These are phyloP conservation scores for Lolium rigidum DNA, from an alignment of 176 grass and related monocot species.

Conservation along the genomic window DNA sequence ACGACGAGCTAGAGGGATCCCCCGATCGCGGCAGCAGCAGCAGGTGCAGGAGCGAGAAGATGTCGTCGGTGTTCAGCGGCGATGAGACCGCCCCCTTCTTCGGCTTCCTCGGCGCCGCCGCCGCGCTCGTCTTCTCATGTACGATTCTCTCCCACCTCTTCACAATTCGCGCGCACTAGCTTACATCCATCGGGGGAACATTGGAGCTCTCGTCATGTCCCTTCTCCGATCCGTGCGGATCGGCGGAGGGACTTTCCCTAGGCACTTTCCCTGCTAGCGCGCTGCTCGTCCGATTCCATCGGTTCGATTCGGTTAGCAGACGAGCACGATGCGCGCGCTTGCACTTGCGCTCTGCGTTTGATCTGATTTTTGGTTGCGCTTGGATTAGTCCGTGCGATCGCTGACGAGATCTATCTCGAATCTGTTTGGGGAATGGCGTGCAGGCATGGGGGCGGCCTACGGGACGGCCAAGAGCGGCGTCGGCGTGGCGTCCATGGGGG, in stretches of 20 bases:
- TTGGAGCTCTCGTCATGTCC: no score
- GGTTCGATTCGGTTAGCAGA: background rate
- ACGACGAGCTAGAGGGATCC: background rate
- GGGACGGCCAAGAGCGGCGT: conserved; percentile 76
- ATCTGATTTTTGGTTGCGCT: background rate
- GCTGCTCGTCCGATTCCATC: conserved; percentile 10
- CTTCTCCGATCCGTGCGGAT: conserved; percentile 21
- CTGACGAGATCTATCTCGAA: conserved; percentile 11
- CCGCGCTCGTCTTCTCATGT: conserved; percentile 99
- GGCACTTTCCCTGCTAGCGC: background rate
- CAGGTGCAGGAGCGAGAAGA: conserved; percentile 24
- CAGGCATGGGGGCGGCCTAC: conserved; percentile 78
- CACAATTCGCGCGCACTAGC: background rate
- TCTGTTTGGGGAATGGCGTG: background rate
- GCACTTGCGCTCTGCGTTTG: background rate
- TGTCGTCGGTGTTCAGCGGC: conserved; percentile 82
- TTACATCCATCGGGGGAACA: background rate
- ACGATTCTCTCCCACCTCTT: background rate
- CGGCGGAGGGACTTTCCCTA: background rate
- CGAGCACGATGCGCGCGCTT: background rate
- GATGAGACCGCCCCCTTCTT: conserved; percentile 99
- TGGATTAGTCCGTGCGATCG: background rate
- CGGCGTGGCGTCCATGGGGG: conserved; percentile 72
- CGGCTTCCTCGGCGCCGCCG: conserved; percentile 97
- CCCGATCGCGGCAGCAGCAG: background rate